These are phyloP conservation scores for Alternaria tenuissima DNA, from an alignment of 2,329 filamentous ascomycete species.

Conservation along the genomic window DNA sequence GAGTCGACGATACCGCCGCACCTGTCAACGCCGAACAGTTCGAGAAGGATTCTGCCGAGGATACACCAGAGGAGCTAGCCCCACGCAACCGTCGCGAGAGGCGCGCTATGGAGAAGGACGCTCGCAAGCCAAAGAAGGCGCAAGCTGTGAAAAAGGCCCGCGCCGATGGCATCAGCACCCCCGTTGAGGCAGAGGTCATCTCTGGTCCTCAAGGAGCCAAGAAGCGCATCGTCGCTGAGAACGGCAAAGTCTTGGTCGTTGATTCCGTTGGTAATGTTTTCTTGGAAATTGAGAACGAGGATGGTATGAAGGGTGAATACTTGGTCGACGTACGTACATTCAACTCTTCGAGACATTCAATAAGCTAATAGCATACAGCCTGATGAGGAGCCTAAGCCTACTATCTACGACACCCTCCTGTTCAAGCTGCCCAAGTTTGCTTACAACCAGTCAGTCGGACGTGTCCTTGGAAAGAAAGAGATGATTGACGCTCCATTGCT, in stretches of 20 bases:
- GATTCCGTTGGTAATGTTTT: slow-evolving; percentile 93
- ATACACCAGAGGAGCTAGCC: slow-evolving; percentile 62
- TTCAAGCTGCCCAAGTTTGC: slow-evolving; percentile 79
- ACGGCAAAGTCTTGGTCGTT: slow-evolving; percentile 93
- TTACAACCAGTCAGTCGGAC: slow-evolving; percentile 63
- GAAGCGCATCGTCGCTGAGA: slow-evolving; percentile 90
- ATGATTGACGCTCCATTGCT: slow-evolving; percentile 48
- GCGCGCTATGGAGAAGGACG: slow-evolving; percentile 85
- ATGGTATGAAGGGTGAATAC: slow-evolving; percentile 83
- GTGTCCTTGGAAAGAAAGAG: slow-evolving; percentile 51
- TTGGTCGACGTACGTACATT: slow-evolving; percentile 75
- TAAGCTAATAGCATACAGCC: slow-evolving; percentile 60
- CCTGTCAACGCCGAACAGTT: slow-evolving; percentile 41
- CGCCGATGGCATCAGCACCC: slow-evolving; percentile 62
- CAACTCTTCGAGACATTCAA: not conserved
- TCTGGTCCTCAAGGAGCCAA: slow-evolving; percentile 75
- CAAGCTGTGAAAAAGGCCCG: slow-evolving; percentile 66
- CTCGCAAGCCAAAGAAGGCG: slow-evolving; percentile 67
- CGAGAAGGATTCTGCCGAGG: slow-evolving; percentile 30
- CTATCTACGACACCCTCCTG: slow-evolving; percentile 82
- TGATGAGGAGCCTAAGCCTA: slow-evolving; percentile 80
- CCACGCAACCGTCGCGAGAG: slow-evolving; percentile 81
- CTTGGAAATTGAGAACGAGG: slow-evolving; percentile 89
- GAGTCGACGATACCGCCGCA: slow-evolving; percentile 55
- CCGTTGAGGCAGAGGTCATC: slow-evolving; percentile 60